Percentiles rank a stretch among this genome's conserved stretches.
phyloP scores from a whole-genome alignment of 805 yeast species.

The Suhomyces prunicola region DNA sequence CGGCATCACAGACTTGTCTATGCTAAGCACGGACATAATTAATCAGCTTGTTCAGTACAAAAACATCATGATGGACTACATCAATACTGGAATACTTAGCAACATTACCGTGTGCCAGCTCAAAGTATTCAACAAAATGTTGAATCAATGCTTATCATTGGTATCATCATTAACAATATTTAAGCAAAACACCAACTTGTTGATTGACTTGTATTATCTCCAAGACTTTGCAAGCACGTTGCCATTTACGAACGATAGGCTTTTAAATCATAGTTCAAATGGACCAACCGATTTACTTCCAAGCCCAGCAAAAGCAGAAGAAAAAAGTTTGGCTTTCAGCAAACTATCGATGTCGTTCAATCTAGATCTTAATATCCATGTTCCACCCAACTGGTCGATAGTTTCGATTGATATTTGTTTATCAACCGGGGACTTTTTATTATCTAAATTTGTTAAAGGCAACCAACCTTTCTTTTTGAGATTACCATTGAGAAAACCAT shows the following conservation, averaged over 20 bases:
- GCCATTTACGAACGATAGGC: conserved; percentile 20
- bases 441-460: conserved; percentile 41
- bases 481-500: conserved; percentile 53
- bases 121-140: conserved; percentile 12
- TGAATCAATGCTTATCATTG: conserved; percentile 16
- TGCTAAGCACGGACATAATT: conserved; percentile 8
- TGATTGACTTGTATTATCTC: conserved; percentile 16
- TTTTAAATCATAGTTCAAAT: conserved; percentile 11
- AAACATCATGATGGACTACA: conserved; percentile 8
- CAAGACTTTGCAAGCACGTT: conserved; percentile 19
- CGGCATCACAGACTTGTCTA: conserved; percentile 3
- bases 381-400: conserved; percentile 54
- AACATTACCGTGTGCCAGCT: conserved; percentile 12
- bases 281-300: conserved; percentile 11
- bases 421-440: conserved; percentile 52
- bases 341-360: conserved; percentile 6
- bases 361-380: conserved; percentile 8
- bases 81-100: neutral
- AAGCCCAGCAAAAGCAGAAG: neutral
- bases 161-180: conserved; percentile 20
- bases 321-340: neutral
- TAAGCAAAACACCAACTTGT: conserved; percentile 11
- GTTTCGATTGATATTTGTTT: conserved; percentile 61
- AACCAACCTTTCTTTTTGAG: conserved; percentile 47
- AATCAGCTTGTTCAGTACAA: conserved; percentile 16